Evolutionary conservation across 768 basidiomycete species (phyloP), one percentile per base, ranked within the genome.

Genomic region (Termitomyces sp.): DNA sequence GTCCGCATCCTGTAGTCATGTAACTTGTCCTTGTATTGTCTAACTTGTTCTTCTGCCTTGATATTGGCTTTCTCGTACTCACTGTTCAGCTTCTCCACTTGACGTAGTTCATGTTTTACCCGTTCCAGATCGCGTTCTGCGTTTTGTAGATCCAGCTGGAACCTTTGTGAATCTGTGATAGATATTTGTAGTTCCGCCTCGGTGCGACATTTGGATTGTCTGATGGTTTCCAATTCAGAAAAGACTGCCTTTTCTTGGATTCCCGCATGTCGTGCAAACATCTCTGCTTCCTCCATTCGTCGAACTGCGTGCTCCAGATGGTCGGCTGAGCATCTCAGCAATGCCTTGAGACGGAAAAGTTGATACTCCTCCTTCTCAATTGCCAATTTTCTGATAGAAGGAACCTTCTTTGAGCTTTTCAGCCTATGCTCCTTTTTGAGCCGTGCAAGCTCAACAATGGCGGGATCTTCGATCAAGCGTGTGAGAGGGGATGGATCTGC

Each of bases 241-340:
- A 69, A 58, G 18, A 76, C 64, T 38, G 82, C 80, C 47, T 68
- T 76, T 52, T 76, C 76, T 52, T 72, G 71, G n/a, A 68, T 64
- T 68, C 85, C 84, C 30, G 84, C 78, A 46, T 71, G 73, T 49
- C 79, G 77, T 45, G 81, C 84, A 43, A 83, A 78, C 42, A 72
- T 61, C 36, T 76, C 76, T 0, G 80, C 80, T 38, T 79, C 74
- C 46, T 80, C 79, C n/a, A 79, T 82, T 48, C 81, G 72, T 28
- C 77, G 76, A 54, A 76, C 79, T 71, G 86, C 85, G 48, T 76
- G 71, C 64, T 86, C 81, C 40, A 88, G 73, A 49, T 77, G 75
- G 53, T 83, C 81, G 20, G 77, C 76, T 5, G 84, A 77, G 47
- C 68, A 70, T 53, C 77, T 75, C 24, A 87, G 75, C 26, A 82